Base-by-base conservation (phyloP, 2,329 filamentous ascomycete species). In the Trichoderma cornu-damae region DNA sequence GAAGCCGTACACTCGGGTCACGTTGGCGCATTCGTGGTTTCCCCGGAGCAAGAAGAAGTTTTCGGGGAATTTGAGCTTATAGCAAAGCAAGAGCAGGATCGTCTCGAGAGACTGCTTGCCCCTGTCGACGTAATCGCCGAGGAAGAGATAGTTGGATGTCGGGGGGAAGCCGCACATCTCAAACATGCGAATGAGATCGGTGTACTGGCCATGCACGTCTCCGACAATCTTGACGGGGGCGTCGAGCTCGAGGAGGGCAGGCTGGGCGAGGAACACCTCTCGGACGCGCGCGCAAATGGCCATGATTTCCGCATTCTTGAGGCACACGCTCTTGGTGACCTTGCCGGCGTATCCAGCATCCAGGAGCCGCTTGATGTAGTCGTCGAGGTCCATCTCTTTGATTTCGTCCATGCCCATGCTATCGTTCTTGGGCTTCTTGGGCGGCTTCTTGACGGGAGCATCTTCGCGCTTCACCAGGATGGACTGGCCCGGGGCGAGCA, bases 131-230 rank as follows among this genome's bases (percentile, higher is more conserved):
- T 97, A 97, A 72, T 97, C 93, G 51, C 93, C 93, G 3, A 97
- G 79, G 74, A 96, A 97, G 50, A 97, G 81, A 69, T 90, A 97
- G 76, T 97, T 97, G 37, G 91, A 84, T 61, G 83, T 87, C 2
- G 93, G 93, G 6, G 93, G 93, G 68, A 96, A 97, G 4, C 93
- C 93, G 69, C 93, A 96, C 92, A 96, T 96, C 72, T 97, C 93
- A 68, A 97, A 97, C 82, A 97, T 90, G 62, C 93, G 86, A 67
- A 97, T 95, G 51, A 97, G 77, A 72, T 97, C 93, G 9, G 91
- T 96, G 72, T 96, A 97, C 73, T 97, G 93, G 50, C 93, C 93
- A 70, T 97, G 93, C 12, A 97, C 90, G 70, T 97, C 93, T 50
- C 93, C 93, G 26, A 97, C 94, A 67, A 99, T 95, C 77, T 99